Base-by-base conservation (phyloP, 2,329 filamentous ascomycete genomes). In the Fusarium verticillioides region DNA sequence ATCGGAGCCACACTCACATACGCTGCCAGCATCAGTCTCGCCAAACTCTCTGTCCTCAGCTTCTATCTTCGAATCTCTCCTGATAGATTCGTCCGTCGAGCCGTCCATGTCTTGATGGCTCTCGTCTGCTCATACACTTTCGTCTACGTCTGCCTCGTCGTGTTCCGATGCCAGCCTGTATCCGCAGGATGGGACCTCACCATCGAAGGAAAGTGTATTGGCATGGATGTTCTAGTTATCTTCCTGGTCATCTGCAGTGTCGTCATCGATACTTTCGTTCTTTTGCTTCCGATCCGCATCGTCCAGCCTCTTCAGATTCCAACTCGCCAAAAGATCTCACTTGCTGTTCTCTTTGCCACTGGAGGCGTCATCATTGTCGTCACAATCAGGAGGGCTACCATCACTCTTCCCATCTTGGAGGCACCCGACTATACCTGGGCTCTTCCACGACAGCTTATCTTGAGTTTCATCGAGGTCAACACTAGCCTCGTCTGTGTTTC, bases 381-480 rank as follows among this genome's bases (percentile, higher is more conserved):
- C 8, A 76, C 79, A 16, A 79, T 80, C 28, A 73, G 78, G 36
- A 75, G 78, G 23, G 79, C 78, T 12, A 47, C 77, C 28, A 74
- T 79, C 47, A 75, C 79, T 4, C 66, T 72, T 4, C 71, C 73
- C 4, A 75, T 81, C 18, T 37, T 81, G 21, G 23, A 60, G 1
- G 65, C 73, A 0, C 12, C 42, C 3, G 78, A 79, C 56, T 81
- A 80, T 44, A 78, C 77, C 0, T 80, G 79, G 75, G 37, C 74
- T 2, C 59, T 80, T 1, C 69, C 78, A 0, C 63, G 65, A 3
- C 77, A 81, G 15, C 47, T 80, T 15, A 65, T 86, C 18, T 86
- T 86, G 84, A 84, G 82, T 28, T 82, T 83, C 63, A 82, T 88
- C 56, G 86, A 88, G 69, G 80, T 87, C 66, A 87, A 86, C 62